phyloP scores from a whole-genome alignment of 441 rosid species.

The Syzygium syzygioides region DNA sequence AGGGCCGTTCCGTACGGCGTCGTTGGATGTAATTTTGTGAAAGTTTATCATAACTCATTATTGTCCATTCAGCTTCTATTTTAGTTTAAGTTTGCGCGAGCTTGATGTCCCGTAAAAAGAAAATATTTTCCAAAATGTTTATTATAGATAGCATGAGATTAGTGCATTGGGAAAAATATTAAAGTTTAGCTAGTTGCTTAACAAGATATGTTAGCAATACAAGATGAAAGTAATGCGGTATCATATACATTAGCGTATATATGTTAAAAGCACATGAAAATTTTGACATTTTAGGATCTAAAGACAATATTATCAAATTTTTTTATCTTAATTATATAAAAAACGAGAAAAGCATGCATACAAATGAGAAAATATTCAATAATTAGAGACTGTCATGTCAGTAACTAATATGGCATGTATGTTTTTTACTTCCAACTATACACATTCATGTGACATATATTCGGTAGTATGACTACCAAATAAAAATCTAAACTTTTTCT shows the following conservation, averaged over 20 bases:
- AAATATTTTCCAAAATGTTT: not conserved
- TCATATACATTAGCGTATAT: no score
- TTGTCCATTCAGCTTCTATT: not conserved
- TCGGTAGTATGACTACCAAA: no score
- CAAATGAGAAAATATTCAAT: no score
- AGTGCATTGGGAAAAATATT: not conserved
- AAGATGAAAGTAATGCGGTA: not conserved
- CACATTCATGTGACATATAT: no score
- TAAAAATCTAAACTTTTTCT: no score
- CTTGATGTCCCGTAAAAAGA: not conserved
- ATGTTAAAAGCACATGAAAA: not conserved
- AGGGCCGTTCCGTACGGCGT: not conserved
- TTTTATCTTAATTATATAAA: not conserved
- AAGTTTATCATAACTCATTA: not conserved
- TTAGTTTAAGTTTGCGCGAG: not conserved
- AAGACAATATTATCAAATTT: accelerated
- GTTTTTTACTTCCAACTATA: no score
- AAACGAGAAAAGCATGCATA: accelerated
- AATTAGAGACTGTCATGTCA: no score
- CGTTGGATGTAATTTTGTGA: not conserved
- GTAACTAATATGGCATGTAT: no score
- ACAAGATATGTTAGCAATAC: not conserved
- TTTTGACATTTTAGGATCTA: not conserved
- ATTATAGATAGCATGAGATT: not conserved
- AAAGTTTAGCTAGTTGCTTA: not conserved